Percentiles rank a stretch among this genome's conserved stretches.
Evolutionary conservation across 805 yeast genomes (phyloP).

Genomic region (Ogataea philodendri): DNA sequence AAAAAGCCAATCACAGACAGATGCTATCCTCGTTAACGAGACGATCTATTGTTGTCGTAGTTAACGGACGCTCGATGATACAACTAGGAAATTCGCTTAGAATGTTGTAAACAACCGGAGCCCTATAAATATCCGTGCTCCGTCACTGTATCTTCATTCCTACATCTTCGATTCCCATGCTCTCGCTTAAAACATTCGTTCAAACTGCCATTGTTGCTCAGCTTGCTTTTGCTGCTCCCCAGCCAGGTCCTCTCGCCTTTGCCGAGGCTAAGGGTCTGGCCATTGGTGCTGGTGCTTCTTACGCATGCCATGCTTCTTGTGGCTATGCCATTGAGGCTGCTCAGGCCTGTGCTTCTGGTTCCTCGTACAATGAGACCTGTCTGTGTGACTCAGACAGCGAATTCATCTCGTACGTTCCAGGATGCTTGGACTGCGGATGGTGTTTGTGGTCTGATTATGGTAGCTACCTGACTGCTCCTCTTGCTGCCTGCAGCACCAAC

Average conservation of each 20-base stretch:
- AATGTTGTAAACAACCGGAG: neutral
- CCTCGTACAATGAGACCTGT: conserved; percentile 30
- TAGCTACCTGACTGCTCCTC: conserved; percentile 30
- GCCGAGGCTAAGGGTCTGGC: conserved; percentile 32
- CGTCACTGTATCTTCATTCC: neutral
- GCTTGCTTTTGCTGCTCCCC: conserved; percentile 19
- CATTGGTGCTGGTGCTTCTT: conserved; percentile 32
- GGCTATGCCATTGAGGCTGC: conserved; percentile 36
- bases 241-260: conserved; percentile 28
- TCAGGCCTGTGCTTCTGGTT: conserved; percentile 26
- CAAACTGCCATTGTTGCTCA: conserved; percentile 11
- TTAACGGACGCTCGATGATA: too few species aligned
- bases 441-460: conserved; percentile 40
- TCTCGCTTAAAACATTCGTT: conserved; percentile 6
- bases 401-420: conserved; percentile 31
- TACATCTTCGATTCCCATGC: conserved; percentile 7
- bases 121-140: conserved; percentile 1
- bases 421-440: conserved; percentile 42
- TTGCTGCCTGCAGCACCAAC: conserved; percentile 32
- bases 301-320: conserved; percentile 36
- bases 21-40: too few species aligned
- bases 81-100: neutral
- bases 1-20: conserved; percentile 2
- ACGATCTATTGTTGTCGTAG: too few species aligned
- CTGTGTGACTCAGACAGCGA: conserved; percentile 31